Evolutionary conservation across 768 basidiomycete species (phyloP).

Genomic region (Pholiota molesta): DNA sequence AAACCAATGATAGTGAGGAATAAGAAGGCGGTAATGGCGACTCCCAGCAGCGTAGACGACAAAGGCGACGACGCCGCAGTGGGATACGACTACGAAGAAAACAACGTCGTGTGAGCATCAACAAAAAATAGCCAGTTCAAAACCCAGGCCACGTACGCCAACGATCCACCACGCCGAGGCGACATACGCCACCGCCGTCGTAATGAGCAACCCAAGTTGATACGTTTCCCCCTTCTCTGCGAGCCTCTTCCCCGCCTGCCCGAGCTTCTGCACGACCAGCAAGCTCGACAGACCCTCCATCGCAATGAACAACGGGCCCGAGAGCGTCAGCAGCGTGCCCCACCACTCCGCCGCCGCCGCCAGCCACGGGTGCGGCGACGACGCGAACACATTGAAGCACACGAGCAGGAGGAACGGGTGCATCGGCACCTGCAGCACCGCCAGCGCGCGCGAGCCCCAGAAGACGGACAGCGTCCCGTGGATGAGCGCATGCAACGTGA

Average conservation of each 20-base stretch:
- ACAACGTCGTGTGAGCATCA: conserved; percentile 17
- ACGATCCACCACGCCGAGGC: conserved; percentile 88
- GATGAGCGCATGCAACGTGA: conserved; percentile 75
- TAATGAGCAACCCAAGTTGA: conserved; percentile 78
- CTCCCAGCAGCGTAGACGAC: conserved; percentile 87
- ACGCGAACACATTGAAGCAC: conserved; percentile 83
- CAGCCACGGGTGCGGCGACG: conserved; percentile 61
- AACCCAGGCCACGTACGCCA: conserved; percentile 49
- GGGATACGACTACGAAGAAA: conserved; percentile 66
- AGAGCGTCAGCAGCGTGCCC: conserved; percentile 71
- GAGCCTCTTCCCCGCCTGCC: conserved; percentile 74
- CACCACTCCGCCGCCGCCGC: conserved; percentile 65
- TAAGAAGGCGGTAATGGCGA: conserved; percentile 83
- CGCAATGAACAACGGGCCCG: conserved; percentile 77
- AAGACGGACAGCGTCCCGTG: conserved; percentile 79
- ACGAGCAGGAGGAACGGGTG: conserved; percentile 86
- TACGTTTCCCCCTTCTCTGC: conserved; percentile 72
- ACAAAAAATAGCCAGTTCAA: background rate
- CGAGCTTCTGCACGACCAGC: conserved; percentile 79
- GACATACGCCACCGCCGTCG: conserved; percentile 79
- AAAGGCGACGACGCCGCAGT: conserved; percentile 82
- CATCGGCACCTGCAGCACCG: conserved; percentile 83
- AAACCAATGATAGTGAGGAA: conserved; percentile 95
- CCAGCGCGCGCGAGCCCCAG: conserved; percentile 71
- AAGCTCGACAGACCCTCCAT: conserved; percentile 86